Evolutionary conservation across 1,139 yeast genomes (phyloP), one percentile per base, ranked within the genome.

Genomic region (Yamadazyma atlantica): DNA sequence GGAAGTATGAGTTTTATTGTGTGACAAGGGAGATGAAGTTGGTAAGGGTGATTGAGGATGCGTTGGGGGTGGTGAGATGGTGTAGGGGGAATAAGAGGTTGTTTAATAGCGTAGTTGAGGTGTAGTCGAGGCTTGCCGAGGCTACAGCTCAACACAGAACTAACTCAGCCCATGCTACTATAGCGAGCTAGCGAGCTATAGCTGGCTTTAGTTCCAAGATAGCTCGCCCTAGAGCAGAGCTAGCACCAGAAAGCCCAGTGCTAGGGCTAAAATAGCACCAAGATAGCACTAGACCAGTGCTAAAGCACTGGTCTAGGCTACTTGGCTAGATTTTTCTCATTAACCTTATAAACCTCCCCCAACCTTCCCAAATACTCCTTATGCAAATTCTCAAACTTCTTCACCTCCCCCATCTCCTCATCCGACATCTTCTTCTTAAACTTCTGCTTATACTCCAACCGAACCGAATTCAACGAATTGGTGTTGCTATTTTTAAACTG

Each of bases 341-440:
- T 80, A 24, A 67, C 66, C 57, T 84, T 85, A 53, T 74, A 74
- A 14, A 73, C 69, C 3, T 78, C 81, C 28, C 68, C 63, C 36
- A 89, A 65, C 53, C 80, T 80, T 16, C 72, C 80, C 12, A 69
- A 59, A 57, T 79, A 85, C 21, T 69, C 69, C 55, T 86, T 87
- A 57, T 80, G 85, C 21, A 82, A 48, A 46, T 76, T 75, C 51
- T 89, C 96, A 36, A 85, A 73, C 29, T 81, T 80, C 27, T 66
- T 67, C 34, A 75, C 69, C 23, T 75, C 60, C 49, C 75, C 78
- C 43, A 68, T 71, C 33, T 82, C 76, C 18, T 64, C 58, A 51
- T 83, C 87, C 43, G 72, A 73, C 53, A 80, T 80, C 39, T 73
- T 69, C 41, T 72, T 69, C 41, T 60, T 62, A 22, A 58, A 49